Conservation (phyloP, 495 filamentous ascomycete species). For the Xylaria palmicola region DNA sequence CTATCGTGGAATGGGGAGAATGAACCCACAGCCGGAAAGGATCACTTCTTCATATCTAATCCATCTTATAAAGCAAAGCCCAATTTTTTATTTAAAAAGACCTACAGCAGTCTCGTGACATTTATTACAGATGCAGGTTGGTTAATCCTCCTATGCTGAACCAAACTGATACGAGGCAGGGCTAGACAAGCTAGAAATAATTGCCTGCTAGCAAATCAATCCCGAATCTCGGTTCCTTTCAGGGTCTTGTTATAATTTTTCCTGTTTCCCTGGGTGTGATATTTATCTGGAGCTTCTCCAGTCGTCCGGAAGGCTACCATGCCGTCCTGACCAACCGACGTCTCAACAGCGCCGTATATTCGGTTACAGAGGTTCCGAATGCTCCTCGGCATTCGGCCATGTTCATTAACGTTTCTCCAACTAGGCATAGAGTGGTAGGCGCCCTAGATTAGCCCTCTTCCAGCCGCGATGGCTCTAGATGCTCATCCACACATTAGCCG, state of each 20-base stretch:
- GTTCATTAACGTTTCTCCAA: conserved; percentile 9
- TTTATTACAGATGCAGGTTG: neutral
- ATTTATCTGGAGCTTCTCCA: neutral
- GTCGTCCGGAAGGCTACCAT: neutral
- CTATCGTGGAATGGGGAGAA: neutral
- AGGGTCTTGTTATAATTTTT: neutral
- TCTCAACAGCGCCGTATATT: neutral
- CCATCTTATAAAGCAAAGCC: neutral
- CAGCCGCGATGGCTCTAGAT: conserved; percentile 1
- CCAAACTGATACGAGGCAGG: no score
- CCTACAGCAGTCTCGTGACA: no score
- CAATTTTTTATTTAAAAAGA: neutral
- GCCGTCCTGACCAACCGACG: neutral
- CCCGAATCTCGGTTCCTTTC: neutral
- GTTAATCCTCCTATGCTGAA: neutral
- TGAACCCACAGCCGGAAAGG: neutral
- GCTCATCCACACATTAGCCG: conserved; percentile 9
- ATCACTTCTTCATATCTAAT: neutral
- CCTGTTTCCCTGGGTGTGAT: neutral
- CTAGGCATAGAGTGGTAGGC: neutral
- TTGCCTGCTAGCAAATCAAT: neutral
- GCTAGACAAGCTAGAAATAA: no score
- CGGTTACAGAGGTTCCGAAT: conserved; percentile 7
- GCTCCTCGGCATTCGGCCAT: neutral
- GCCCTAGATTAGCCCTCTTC: conserved; percentile 1